Base-by-base conservation (phyloP, 2,329 filamentous ascomycete genomes). In the Stagonosporopsis chrysanthemi region DNA sequence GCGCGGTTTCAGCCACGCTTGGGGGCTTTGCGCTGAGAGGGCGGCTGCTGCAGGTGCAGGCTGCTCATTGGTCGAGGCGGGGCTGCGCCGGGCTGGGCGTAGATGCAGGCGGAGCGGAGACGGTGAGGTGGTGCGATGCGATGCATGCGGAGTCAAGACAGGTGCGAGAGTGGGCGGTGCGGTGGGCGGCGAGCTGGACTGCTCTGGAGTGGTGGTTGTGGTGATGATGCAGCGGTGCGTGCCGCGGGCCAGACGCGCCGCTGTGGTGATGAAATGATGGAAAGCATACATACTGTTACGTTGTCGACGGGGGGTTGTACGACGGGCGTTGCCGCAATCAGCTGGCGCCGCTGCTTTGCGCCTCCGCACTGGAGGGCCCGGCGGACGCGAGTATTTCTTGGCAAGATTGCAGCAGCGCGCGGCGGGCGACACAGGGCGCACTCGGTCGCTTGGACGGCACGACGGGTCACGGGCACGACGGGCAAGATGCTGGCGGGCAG, bases 1-100 rank as follows among this genome's bases (percentile, higher is more conserved):
- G 45, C 33, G 52, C 59, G 17, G 70, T 71, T 72, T 70, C 70
- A 71, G 68, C 64, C 63, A 66, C 50, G 62, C 65, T 65, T 71
- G n/a, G 60, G 62, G 57, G 52, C 36, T 39, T 41, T 58, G 38
- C 54, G 29, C 38, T 60, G 56, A 60, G 52, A 56, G 48, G 56
- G 28, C 28, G 28, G 28, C 28, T 7, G 28, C 28, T 11, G 7
- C 5, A 6, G 28, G 33, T 53, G 42, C 4, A 38, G 24, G 28
- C 23, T 17, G 43, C 43, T 50, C 29, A 39, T 31, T 46, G 22
- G 52, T 47, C 49, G 61, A 60, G 54, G 60, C 58, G 43, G 56
- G 57, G 35, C 51, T 33, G 39, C 40, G 28, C 28, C 28, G 9
- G 28, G 28, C 28, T 31, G 28, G 28, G 28, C 28, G 6, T 3